Evolutionary conservation across 495 filamentous ascomycete genomes (phyloP).

Genomic region (Trichoderma gamsii): DNA sequence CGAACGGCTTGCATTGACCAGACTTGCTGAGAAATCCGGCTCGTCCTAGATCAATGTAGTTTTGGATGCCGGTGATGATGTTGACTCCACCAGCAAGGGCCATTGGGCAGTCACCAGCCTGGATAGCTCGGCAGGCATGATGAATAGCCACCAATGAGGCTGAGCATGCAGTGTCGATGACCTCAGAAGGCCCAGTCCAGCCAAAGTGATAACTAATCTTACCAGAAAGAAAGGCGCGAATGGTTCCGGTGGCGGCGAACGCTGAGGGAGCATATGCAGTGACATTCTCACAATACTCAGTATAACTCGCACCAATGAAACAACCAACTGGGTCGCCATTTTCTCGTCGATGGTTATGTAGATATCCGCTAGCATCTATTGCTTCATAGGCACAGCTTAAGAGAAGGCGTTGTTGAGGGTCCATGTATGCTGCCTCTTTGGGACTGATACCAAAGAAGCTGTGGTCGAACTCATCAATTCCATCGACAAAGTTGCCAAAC

Average conservation of each 20-base stretch:
- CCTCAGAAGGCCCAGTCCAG: constrained; percentile 33
- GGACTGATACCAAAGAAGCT: constrained; percentile 46
- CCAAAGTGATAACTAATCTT: constrained; percentile 39
- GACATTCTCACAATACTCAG: constrained; percentile 32
- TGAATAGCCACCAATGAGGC: constrained; percentile 44
- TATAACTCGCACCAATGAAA: constrained; percentile 24
- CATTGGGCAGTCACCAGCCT: constrained; percentile 38
- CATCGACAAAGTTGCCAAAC: constrained; percentile 29
- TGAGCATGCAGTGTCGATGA: constrained; percentile 44
- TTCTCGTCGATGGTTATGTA: constrained; percentile 41
- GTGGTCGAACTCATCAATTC: constrained; percentile 41
- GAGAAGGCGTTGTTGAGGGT: constrained; percentile 47
- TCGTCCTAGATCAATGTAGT: constrained; percentile 32
- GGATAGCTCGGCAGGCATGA: constrained; percentile 41
- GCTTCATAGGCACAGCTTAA: constrained; percentile 48
- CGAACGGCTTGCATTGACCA: constrained; percentile 28
- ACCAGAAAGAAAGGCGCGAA: constrained; percentile 36
- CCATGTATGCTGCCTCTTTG: constrained; percentile 43
- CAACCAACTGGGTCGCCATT: constrained; percentile 35
- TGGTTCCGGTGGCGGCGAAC: constrained; percentile 22
- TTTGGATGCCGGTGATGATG: constrained; percentile 23
- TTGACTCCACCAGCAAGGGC: constrained; percentile 19
- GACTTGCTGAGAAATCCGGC: constrained; percentile 39
- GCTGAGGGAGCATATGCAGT: constrained; percentile 25
- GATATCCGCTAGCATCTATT: constrained; percentile 30